A percentile compares a stretch with the other conserved stretches of the same genome.
These are phyloP conservation scores for Carnegiea gigantea DNA, from an alignment of 179 eudicot species.

Conservation along the genomic window DNA sequence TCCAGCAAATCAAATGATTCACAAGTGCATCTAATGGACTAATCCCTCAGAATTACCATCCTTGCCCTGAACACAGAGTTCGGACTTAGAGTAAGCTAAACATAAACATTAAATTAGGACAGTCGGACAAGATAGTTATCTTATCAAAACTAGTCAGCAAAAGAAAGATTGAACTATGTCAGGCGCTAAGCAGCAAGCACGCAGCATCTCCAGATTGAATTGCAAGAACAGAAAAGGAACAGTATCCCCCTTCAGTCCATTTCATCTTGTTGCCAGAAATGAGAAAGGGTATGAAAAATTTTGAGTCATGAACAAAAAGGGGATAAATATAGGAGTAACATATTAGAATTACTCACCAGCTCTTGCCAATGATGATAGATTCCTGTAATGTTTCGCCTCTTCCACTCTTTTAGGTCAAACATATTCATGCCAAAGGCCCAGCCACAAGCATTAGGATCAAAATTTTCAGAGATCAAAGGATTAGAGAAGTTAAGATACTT, in stretches of 20 bases:
- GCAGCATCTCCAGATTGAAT: background rate
- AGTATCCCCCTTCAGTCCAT: background rate
- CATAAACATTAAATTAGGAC: too few species aligned
- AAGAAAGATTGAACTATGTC: background rate
- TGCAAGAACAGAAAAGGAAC: background rate
- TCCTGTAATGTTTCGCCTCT: slow-evolving; percentile 86
- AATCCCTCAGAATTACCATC: background rate
- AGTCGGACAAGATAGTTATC: too few species aligned
- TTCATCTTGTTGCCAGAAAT: background rate
- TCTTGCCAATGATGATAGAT: slow-evolving; percentile 97
- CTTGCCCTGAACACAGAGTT: too few species aligned
- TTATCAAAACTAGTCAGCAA: background rate
- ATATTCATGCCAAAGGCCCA: slow-evolving; percentile 99
- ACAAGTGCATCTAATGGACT: background rate
- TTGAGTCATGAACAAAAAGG: background rate
- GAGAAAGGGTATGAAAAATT: background rate
- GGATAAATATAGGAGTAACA: background rate
- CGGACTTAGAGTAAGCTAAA: too few species aligned
- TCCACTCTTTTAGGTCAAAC: slow-evolving; percentile 92
- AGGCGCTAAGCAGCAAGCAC: background rate
- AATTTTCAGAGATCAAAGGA: slow-evolving; percentile 79
- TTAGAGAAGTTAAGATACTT: slow-evolving; percentile 97
- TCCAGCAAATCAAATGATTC: background rate
- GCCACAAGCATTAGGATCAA: slow-evolving; percentile 92
- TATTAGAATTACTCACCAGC: slow-evolving; percentile 45